phyloP scores from a whole-genome alignment of 805 yeast genomes.

The Candida stauntonica region DNA sequence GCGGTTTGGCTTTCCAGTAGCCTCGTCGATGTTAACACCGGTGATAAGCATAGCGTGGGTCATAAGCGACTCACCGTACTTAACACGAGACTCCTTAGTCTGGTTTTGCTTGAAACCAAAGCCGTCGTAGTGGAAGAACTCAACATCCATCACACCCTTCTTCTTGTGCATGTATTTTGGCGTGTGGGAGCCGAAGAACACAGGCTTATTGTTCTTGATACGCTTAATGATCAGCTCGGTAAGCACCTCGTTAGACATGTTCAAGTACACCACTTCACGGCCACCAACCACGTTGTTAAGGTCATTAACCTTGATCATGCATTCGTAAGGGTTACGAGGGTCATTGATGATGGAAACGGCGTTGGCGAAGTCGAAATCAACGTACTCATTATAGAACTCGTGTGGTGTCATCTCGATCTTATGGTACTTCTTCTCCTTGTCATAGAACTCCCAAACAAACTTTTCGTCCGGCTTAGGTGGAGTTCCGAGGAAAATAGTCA shows the following conservation, averaged over 20 bases:
- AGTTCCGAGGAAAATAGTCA: slow-evolving; percentile 66
- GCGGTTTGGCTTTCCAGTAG: slow-evolving; percentile 50
- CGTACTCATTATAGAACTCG: slow-evolving; percentile 52
- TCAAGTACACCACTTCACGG: slow-evolving; percentile 66
- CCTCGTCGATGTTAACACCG: slow-evolving; percentile 68
- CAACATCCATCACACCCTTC: slow-evolving; percentile 69
- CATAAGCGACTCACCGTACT: slow-evolving; percentile 70
- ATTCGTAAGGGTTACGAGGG: slow-evolving; percentile 68
- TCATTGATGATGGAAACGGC: slow-evolving; percentile 72
- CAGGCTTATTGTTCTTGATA: slow-evolving; percentile 69
- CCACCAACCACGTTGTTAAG: slow-evolving; percentile 72
- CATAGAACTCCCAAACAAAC: slow-evolving; percentile 71
- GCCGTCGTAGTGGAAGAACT: slow-evolving; percentile 61
- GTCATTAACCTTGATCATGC: slow-evolving; percentile 65
- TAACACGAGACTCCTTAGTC: slow-evolving; percentile 63
- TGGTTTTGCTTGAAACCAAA: slow-evolving; percentile 51
- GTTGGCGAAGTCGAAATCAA: slow-evolving; percentile 47
- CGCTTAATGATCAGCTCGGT: slow-evolving; percentile 61
- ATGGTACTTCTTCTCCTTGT: slow-evolving; percentile 58
- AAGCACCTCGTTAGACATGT: slow-evolving; percentile 54
- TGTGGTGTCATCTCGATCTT: slow-evolving; percentile 54
- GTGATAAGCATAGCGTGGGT: slow-evolving; percentile 89
- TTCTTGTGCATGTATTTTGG: slow-evolving; percentile 62
- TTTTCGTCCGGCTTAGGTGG: slow-evolving; percentile 71
- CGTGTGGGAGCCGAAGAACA: slow-evolving; percentile 88